These are phyloP conservation scores for Plectosphaerella cucumerina DNA, from an alignment of 2,329 filamentous ascomycete species.

Conservation along the genomic window DNA sequence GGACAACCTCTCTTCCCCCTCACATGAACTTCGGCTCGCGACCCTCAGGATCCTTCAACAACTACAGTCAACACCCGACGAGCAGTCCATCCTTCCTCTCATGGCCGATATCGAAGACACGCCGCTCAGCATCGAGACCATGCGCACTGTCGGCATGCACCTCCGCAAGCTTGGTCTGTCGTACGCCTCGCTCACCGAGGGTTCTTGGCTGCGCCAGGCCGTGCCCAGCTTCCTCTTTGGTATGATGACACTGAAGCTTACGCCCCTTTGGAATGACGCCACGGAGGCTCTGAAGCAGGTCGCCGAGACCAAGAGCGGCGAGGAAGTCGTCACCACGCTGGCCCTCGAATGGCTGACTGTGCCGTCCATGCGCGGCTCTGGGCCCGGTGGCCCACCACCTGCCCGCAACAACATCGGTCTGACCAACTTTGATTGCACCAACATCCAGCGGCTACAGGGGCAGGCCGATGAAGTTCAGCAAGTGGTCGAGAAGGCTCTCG, in stretches of 20 bases:
- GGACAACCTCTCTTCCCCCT: constrained; percentile 69
- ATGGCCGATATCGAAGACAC: constrained; percentile 80
- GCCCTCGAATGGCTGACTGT: constrained; percentile 74
- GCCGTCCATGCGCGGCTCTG: constrained; percentile 50
- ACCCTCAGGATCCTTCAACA: constrained; percentile 69
- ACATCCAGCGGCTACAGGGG: constrained; percentile 57
- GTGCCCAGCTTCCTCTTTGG: constrained; percentile 85
- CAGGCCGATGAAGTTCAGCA: constrained; percentile 47
- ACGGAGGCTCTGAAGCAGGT: constrained; percentile 73
- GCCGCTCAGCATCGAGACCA: constrained; percentile 70
- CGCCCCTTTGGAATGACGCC: constrained; percentile 84
- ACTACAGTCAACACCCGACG: constrained; percentile 46
- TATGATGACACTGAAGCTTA: constrained; percentile 77
- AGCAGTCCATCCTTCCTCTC: constrained; percentile 48
- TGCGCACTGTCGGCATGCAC: constrained; percentile 76
- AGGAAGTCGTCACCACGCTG: constrained; percentile 66
- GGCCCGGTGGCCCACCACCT: constrained; percentile 27
- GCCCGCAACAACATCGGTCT: constrained; percentile 31
- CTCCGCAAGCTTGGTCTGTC: constrained; percentile 68
- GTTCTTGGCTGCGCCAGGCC: constrained; percentile 64
- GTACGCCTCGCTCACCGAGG: constrained; percentile 56
- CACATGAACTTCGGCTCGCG: constrained; percentile 67
- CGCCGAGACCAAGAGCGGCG: constrained; percentile 64
- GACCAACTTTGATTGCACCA: constrained; percentile 83
- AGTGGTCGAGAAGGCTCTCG: constrained; percentile 46